A percentile compares a stretch with the other conserved stretches of the same genome.
Conservation (phyloP, 148 eudicot species). For the Oxyria digyna region DNA sequence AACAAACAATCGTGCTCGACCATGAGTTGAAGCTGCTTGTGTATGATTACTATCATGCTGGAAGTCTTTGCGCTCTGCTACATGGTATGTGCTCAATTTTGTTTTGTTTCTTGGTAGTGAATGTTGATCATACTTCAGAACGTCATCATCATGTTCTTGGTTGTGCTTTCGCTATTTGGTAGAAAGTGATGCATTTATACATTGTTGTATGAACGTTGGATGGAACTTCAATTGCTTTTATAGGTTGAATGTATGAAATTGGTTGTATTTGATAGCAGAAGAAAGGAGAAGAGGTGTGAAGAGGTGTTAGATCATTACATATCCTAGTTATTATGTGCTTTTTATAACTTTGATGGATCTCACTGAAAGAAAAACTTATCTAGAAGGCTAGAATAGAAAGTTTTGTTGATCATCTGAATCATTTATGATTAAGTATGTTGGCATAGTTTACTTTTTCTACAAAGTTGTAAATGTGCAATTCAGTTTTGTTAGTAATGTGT, state of each 20-base stretch:
- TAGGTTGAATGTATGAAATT: too few species aligned
- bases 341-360: not conserved
- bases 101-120: not conserved
- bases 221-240: not conserved
- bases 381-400: slow-evolving; percentile 17
- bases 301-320: not conserved
- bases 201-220: not conserved
- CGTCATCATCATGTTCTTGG: not conserved
- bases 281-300: too few species aligned
- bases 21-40: slow-evolving; percentile 50
- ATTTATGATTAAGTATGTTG: slow-evolving; percentile 2
- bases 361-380: not conserved
- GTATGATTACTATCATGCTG: slow-evolving; percentile 25
- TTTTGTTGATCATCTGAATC: not conserved
- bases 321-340: too few species aligned
- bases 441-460: not conserved
- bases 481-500: not conserved
- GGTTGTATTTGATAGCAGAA: too few species aligned
- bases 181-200: not conserved
- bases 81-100: slow-evolving; percentile 19
- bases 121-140: not conserved
- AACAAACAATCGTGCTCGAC: too few species aligned
- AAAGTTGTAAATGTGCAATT: not conserved
- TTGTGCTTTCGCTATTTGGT: not conserved
- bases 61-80: slow-evolving; percentile 26